These are phyloP conservation scores for Cystofilobasidium bisporidii DNA, from an alignment of 768 basidiomycete species.

Conservation along the genomic window DNA sequence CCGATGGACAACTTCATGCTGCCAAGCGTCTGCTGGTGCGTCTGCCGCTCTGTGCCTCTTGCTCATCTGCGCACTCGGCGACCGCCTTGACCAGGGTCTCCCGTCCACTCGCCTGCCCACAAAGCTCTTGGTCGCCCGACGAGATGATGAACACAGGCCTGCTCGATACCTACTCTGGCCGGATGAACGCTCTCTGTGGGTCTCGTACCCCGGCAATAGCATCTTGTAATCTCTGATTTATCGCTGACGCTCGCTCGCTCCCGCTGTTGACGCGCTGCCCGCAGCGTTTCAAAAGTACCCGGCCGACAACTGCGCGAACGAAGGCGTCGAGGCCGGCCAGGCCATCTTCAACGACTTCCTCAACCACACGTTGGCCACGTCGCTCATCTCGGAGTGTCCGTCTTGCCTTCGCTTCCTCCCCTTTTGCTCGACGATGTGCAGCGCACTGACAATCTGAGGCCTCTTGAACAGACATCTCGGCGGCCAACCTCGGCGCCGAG, in stretches of 20 bases:
- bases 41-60: too few species aligned
- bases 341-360: neutral
- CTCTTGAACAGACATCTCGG: neutral
- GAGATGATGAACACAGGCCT: neutral
- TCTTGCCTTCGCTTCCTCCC: neutral
- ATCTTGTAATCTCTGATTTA: too few species aligned
- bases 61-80: too few species aligned
- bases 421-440: too few species aligned
- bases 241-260: too few species aligned
- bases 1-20: constrained; percentile 7
- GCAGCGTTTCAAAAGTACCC: neutral
- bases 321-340: neutral
- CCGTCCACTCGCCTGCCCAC: neutral
- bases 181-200: constrained; percentile 2
- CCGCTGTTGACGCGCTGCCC: neutral
- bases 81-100: too few species aligned
- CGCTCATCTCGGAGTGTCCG: neutral
- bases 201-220: too few species aligned
- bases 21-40: constrained; percentile 9
- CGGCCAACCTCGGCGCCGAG: neutral
- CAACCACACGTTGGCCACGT: neutral
- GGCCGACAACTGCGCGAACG: neutral
- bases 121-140: neutral
- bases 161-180: constrained; percentile 2
- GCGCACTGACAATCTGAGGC: too few species aligned